Conservation (phyloP, 2,329 filamentous ascomycete genomes). For the Fusarium foetens region DNA sequence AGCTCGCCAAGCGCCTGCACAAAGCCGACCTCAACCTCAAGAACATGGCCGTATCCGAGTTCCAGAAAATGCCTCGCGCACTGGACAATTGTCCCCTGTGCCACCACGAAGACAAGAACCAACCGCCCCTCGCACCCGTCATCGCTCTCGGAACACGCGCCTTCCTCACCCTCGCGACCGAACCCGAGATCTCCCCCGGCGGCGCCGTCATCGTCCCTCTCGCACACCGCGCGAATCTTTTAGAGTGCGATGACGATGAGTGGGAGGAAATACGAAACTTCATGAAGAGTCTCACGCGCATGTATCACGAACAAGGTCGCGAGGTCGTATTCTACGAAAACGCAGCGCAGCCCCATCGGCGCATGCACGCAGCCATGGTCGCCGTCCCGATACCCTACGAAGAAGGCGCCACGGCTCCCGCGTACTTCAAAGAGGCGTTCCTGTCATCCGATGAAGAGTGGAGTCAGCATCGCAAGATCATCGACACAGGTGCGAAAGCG, state of each 20-base stretch:
- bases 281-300: constrained; percentile 93
- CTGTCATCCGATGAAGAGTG: constrained; percentile 89
- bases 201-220: constrained; percentile 90
- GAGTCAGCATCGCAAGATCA: constrained; percentile 94
- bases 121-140: constrained; percentile 83
- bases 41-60: constrained; percentile 86
- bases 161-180: constrained; percentile 88
- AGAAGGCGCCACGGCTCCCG: constrained; percentile 89
- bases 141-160: constrained; percentile 86
- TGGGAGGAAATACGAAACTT: constrained; percentile 99
- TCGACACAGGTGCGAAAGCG: constrained; percentile 79
- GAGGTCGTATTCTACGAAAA: constrained; percentile 99
- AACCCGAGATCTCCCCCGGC: constrained; percentile 85
- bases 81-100: constrained; percentile 91
- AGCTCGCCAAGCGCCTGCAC: constrained; percentile 86
- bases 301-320: constrained; percentile 93
- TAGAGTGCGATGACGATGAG: constrained; percentile 99
- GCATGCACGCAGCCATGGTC: constrained; percentile 85
- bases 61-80: constrained; percentile 87
- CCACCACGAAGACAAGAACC: constrained; percentile 83
- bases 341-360: constrained; percentile 81
- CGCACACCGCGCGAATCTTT: constrained; percentile 84
- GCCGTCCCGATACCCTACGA: constrained; percentile 90
- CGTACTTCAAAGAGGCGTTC: constrained; percentile 96
- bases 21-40: constrained; percentile 89